Base-by-base conservation (phyloP, 306 rosid genomes). In the Fragaria nilgerrensis region DNA sequence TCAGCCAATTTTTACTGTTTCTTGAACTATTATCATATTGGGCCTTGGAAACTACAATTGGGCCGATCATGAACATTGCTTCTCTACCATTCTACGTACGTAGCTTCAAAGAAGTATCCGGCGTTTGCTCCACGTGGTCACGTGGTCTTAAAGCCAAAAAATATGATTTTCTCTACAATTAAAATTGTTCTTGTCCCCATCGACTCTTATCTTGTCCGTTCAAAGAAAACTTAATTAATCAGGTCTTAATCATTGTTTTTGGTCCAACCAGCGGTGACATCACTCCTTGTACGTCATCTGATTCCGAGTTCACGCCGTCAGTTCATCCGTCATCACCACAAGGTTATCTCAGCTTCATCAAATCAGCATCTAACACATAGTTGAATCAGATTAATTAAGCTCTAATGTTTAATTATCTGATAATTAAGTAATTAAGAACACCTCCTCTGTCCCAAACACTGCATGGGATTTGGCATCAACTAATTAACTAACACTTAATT, bases 231-330 rank as follows among this genome's bases (percentile, higher is more conserved):
- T 22, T 20, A 19, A 22, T 11, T 68, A 43, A 44, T 44, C 20
- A 41, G 6, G 2, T n/a, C 72, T 10, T 41, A 39, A 37, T 36
- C 27, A 23, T 17, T 45, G 5, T 36, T 53, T 52, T 2, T 10
- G 22, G 65, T 20, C 36, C 47, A 36, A n/a, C 48, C 17, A 9
- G 11, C 14, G 15, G 7, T 78, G 81, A 78, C 69, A 47, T 70
- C 76, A 43, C 64, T 1, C 9, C 4, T 3, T 8, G 22, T 53
- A 53, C 25, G 59, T 53, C 59, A 53, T 53, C 25, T 8, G 25
- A 20, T 20, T n/a, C 10, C 59, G 12, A 52, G 25, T 8, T 20
- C 22, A 20, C 12, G 11, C 59, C 59, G 8, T 64, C 73, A 4
- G 1, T 75, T 64, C 73, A 32, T 50, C 4, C 37, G 23, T 36